A percentile compares a stretch with the other conserved stretches of the same genome.
Evolutionary conservation across 2,329 filamentous ascomycete species (phyloP).

Genomic region (Penicillium occitanis): DNA sequence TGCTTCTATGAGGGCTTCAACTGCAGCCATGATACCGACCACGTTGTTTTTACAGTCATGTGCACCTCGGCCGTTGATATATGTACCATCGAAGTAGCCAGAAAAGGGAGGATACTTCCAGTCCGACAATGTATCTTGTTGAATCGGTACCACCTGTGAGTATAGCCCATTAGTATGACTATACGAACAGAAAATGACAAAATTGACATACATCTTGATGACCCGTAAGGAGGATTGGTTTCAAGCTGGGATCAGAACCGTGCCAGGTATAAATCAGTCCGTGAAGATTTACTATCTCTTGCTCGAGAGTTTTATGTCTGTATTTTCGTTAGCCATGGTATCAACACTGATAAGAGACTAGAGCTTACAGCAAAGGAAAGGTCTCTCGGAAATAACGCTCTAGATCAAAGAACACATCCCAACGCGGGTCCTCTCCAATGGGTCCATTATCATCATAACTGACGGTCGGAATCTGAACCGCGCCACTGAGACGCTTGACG

Average conservation of each 20-base stretch:
- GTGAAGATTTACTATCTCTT: conserved; percentile 61
- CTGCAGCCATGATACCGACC: conserved; percentile 53
- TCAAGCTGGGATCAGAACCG: conserved; percentile 54
- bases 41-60: conserved; percentile 58
- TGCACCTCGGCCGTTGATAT: conserved; percentile 56
- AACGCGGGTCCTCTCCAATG: conserved; percentile 52
- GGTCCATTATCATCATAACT: conserved; percentile 30
- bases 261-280: conserved; percentile 61
- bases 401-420: conserved; percentile 52
- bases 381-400: background rate
- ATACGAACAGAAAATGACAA: background rate
- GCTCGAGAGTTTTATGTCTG: conserved; percentile 39
- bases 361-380: background rate
- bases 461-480: conserved; percentile 57
- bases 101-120: conserved; percentile 58
- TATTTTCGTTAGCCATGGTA: conserved; percentile 17
- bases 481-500: conserved; percentile 53
- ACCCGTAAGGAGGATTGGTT: conserved; percentile 55
- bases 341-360: no score
- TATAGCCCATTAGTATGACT: background rate
- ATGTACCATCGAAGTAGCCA: conserved; percentile 54
- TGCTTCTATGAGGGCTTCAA: conserved; percentile 56
- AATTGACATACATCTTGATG: conserved; percentile 52
- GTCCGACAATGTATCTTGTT: conserved; percentile 47
- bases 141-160: background rate